A percentile compares a stretch with the other conserved stretches of the same genome.
Conservation (phyloP, 768 basidiomycete species). For the Auricularia heimuer region DNA sequence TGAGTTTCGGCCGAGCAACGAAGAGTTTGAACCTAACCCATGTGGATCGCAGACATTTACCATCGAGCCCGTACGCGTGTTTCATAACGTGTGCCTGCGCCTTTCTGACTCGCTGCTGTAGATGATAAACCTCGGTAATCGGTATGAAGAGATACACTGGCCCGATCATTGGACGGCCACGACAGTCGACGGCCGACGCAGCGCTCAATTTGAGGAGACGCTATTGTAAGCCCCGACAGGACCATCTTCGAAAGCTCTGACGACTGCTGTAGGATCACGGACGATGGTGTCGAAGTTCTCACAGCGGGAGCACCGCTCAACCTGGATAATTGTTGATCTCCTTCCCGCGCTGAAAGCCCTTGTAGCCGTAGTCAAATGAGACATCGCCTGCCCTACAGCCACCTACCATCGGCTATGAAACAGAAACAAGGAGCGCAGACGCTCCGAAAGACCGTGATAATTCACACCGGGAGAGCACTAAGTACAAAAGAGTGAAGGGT, state of each 20-base stretch:
- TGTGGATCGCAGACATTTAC: constrained; percentile 37
- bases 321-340: not conserved
- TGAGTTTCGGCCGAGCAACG: constrained; percentile 25
- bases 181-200: constrained; percentile 80
- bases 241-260: not conserved
- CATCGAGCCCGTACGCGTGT: constrained; percentile 58
- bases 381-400: not conserved
- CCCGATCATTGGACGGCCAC: constrained; percentile 95
- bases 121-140: constrained; percentile 87
- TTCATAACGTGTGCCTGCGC: constrained; percentile 6
- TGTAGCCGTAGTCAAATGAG: not conserved
- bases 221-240: constrained; percentile 54
- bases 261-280: constrained; percentile 59
- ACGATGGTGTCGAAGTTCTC: constrained; percentile 80
- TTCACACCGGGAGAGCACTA: not conserved
- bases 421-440: too few species aligned
- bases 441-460: not conserved
- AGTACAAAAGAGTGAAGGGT: not conserved
- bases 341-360: not conserved
- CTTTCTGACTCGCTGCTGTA: constrained; percentile 22
- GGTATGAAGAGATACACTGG: constrained; percentile 76
- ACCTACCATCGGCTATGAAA: too few species aligned
- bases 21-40: too few species aligned
- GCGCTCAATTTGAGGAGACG: constrained; percentile 97
- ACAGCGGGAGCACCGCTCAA: constrained; percentile 31